Base-by-base conservation (phyloP, 2,329 filamentous ascomycete genomes). In the Fusarium denticulatum region DNA sequence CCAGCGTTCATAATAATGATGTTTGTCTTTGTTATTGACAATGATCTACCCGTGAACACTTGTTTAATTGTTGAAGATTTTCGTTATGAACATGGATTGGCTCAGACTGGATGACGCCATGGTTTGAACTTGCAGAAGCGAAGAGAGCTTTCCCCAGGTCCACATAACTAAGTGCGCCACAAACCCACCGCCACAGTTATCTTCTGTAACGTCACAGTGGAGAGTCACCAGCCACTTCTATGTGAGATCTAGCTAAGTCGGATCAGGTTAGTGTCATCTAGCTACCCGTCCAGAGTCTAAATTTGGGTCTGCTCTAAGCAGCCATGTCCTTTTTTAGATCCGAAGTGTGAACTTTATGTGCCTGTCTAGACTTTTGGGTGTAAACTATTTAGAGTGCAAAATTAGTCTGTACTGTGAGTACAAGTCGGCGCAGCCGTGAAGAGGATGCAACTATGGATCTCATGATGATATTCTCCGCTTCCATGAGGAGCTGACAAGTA, bases 291-390 rank as follows among this genome's bases (percentile, higher is more conserved):
- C 60, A 60, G 67, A 76, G 62, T 61, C 64, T 68, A 76, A 73
- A 75, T 74, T 77, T 75, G 69, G 71, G 36, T 68, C 67, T 74
- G 45, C 43, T 73, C 61, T 75, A 72, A 76, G 63, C 72, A 47
- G 57, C 64, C 59, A 64, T 37, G 32, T 60, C 57, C 68, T 43
- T 57, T 67, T 70, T 71, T 67, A 62, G 67, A 58, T 61, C 40
- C 34, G 42, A 52, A 57, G 50, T 34, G 28, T 42, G 46, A 71
- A 71, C 57, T 58, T 30, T 56, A 46, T 62, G 32, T 39, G 37
- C 52, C 24, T 57, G 42, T 45, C 47, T 37, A 24, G 53, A 64
- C 39, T 57, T 56, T 45, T 46, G 34, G 22, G 16, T 30, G 37
- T 64, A 42, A 52, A 73, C 61, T 67, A 58, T 62, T 36, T 30